These are phyloP conservation scores for Pelargonium hybrid DNA, from an alignment of 441 rosid genomes.

Conservation along the genomic window DNA sequence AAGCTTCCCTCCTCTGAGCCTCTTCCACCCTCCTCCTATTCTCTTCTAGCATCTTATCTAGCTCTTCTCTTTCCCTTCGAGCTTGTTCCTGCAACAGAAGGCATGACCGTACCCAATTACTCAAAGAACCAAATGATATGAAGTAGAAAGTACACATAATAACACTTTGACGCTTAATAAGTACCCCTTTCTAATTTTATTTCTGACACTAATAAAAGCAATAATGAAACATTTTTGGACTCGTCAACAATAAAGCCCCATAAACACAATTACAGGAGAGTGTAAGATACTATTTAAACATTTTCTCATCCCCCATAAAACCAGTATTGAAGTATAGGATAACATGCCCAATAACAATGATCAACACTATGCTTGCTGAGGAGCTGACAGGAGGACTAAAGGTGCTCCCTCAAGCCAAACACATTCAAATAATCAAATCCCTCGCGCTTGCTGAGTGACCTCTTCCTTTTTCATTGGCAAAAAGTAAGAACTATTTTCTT, in stretches of 20 bases:
- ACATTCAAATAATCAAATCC: too few species aligned
- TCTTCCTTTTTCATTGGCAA: too few species aligned
- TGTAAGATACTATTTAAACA: not conserved
- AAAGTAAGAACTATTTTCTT: too few species aligned
- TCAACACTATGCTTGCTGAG: not conserved
- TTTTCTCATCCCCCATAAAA: not conserved
- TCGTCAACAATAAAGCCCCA: not conserved
- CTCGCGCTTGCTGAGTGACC: too few species aligned
- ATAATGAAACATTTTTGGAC: too few species aligned
- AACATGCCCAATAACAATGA: not conserved
- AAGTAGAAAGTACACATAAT: not conserved
- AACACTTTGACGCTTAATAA: too few species aligned
- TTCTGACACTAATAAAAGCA: too few species aligned
- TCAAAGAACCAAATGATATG: not conserved
- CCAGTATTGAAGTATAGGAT: not conserved
- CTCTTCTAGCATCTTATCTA: conserved; percentile 70
- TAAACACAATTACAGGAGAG: not conserved
- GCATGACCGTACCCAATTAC: not conserved
- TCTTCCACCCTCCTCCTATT: conserved; percentile 68
- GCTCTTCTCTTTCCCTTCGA: conserved; percentile 56
- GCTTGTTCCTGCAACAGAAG: conserved; percentile 49
- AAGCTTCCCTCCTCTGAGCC: conserved; percentile 74
- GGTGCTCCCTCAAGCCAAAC: not conserved
- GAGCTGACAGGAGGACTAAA: not conserved
- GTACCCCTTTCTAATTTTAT: too few species aligned